A percentile compares a stretch with the other conserved stretches of the same genome.
phyloP scores from a whole-genome alignment of 2,329 filamentous ascomycete species.

The Penicillium sp. region DNA sequence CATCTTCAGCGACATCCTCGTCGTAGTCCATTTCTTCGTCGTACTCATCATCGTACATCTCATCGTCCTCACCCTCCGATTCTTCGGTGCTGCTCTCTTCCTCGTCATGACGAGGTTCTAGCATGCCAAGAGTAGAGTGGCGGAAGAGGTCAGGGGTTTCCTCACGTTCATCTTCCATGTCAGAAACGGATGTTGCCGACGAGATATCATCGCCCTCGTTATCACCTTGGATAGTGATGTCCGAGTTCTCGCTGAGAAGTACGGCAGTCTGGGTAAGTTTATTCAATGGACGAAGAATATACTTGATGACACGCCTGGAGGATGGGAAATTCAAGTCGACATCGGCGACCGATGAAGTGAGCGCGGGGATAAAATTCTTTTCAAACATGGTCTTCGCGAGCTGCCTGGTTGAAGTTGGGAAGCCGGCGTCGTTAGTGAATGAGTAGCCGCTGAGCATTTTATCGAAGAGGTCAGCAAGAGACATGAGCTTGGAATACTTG shows the following conservation, averaged over 20 bases:
- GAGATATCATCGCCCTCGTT: slow-evolving; percentile 83
- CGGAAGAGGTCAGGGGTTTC: slow-evolving; percentile 97
- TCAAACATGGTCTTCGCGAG: slow-evolving; percentile 96
- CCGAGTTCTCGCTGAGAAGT: slow-evolving; percentile 75
- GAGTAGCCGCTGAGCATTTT: slow-evolving; percentile 83
- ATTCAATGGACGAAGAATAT: slow-evolving; percentile 86
- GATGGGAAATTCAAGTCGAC: slow-evolving; percentile 93
- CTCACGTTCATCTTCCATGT: slow-evolving; percentile 79
- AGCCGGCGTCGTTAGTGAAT: slow-evolving; percentile 51
- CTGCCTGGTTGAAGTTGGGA: slow-evolving; percentile 67
- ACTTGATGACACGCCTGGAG: slow-evolving; percentile 91
- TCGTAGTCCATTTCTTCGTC: slow-evolving; percentile 92
- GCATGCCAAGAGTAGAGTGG: slow-evolving; percentile 91
- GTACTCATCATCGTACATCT: slow-evolving; percentile 90
- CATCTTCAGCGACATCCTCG: slow-evolving; percentile 73
- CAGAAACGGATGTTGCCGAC: slow-evolving; percentile 83
- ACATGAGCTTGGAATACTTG: slow-evolving; percentile 84
- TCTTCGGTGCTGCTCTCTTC: slow-evolving; percentile 75
- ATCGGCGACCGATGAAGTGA: slow-evolving; percentile 90
- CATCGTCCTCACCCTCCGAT: slow-evolving; percentile 71
- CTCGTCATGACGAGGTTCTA: slow-evolving; percentile 77
- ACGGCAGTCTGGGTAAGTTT: slow-evolving; percentile 84
- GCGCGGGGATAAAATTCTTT: slow-evolving; percentile 85
- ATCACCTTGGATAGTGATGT: slow-evolving; percentile 65
- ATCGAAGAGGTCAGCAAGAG: slow-evolving; percentile 85